Evolutionary conservation across 1,284 basidiomycete species (phyloP).

Genomic region (Puccinia triticina): DNA sequence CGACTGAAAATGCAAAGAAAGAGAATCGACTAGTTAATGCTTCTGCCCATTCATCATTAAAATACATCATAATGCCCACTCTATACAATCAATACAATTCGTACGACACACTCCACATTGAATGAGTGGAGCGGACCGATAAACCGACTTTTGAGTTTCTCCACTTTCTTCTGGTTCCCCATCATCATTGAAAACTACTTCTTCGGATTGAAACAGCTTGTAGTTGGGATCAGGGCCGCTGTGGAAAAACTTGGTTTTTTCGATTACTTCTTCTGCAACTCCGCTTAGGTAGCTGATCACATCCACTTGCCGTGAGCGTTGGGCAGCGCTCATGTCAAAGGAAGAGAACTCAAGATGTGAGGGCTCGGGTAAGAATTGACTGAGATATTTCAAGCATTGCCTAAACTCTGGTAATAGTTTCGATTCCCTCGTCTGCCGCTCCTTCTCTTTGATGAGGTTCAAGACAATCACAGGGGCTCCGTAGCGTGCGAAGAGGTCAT

Average conservation of each 20-base stretch:
- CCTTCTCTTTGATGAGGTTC: constrained; percentile 84
- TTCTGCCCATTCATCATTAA: not conserved
- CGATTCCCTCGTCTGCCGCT: constrained; percentile 80
- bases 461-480: constrained; percentile 87
- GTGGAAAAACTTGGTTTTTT: constrained; percentile 92
- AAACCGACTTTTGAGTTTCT: constrained; percentile 70
- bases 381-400: constrained; percentile 88
- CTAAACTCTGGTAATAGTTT: constrained; percentile 90
- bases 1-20: constrained; percentile 61
- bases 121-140: constrained; percentile 63
- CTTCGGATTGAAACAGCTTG: constrained; percentile 54
- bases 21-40: not conserved
- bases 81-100: constrained; percentile 89
- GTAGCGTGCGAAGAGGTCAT: constrained; percentile 86
- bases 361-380: constrained; percentile 85
- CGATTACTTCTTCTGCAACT: constrained; percentile 89
- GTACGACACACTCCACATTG: constrained; percentile 89
- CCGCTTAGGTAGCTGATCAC: constrained; percentile 95
- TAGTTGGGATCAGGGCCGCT: constrained; percentile 61
- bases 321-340: constrained; percentile 84
- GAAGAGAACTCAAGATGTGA: constrained; percentile 89
- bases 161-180: constrained; percentile 69
- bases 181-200: constrained; percentile 47
- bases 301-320: constrained; percentile 85
- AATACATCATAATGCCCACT: constrained; percentile 60